Conservation (phyloP, 2,329 filamentous ascomycete species). For the Cytospora mali region DNA sequence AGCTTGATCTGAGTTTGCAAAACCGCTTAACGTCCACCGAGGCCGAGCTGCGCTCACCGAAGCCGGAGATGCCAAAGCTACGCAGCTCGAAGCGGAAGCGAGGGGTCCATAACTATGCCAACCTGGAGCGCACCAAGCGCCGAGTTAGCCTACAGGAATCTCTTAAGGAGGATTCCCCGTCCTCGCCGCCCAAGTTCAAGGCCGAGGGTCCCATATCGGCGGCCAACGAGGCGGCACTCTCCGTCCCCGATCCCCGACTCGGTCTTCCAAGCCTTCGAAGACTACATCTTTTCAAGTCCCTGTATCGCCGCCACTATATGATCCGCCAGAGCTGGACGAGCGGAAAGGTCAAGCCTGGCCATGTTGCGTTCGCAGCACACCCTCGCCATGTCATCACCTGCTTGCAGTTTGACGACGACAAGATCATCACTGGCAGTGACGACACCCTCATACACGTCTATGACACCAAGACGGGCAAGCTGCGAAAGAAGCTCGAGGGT, state of each 20-base stretch:
- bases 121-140: conserved; percentile 56
- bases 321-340: conserved; percentile 93
- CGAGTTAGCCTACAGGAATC: conserved; percentile 53
- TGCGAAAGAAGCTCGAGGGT: conserved; percentile 81
- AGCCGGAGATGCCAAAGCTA: conserved; percentile 48
- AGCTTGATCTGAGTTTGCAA: conserved; percentile 74
- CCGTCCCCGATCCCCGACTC: conserved; percentile 79
- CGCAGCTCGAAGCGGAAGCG: conserved; percentile 62
- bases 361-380: conserved; percentile 95
- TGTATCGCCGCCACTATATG: conserved; percentile 90
- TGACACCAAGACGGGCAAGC: conserved; percentile 89
- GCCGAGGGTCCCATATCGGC: conserved; percentile 85
- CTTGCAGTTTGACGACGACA: conserved; percentile 95
- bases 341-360: conserved; percentile 79
- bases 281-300: conserved; percentile 92
- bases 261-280: conserved; percentile 78
- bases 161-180: conserved; percentile 46
- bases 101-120: conserved; percentile 46
- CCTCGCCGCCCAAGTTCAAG: conserved; percentile 51
- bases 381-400: conserved; percentile 97
- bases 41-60: conserved; percentile 51
- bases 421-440: conserved; percentile 96
- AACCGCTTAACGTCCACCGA: conserved; percentile 57
- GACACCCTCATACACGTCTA: conserved; percentile 98
- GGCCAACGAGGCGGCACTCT: conserved; percentile 79